These are phyloP conservation scores for Schizothecium vesticola DNA, from an alignment of 495 filamentous ascomycete genomes.

Conservation along the genomic window DNA sequence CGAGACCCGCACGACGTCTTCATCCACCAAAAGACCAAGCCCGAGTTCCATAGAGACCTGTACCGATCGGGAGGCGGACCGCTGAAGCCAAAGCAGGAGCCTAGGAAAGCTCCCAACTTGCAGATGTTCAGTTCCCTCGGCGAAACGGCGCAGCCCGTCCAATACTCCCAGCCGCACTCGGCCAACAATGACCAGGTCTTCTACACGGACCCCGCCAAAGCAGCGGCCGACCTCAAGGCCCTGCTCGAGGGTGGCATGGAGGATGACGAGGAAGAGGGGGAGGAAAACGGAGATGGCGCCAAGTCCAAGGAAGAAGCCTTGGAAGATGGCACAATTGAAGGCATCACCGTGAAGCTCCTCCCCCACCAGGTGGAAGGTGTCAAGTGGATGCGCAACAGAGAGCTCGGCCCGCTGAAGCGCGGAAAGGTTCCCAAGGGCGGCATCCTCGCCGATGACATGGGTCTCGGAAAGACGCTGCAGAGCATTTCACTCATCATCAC, in stretches of 20 bases:
- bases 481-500: constrained; percentile 75
- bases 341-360: constrained; percentile 77
- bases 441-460: constrained; percentile 87
- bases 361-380: constrained; percentile 92
- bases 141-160: constrained; percentile 23
- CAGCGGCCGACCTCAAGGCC: constrained; percentile 80
- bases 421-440: constrained; percentile 77
- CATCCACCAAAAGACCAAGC: constrained; percentile 39
- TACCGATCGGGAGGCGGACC: constrained; percentile 31
- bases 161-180: constrained; percentile 33
- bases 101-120: constrained; percentile 28
- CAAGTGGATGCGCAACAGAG: constrained; percentile 86
- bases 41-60: constrained; percentile 44
- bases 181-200: constrained; percentile 50
- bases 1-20: constrained; percentile 36
- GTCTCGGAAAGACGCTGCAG: constrained; percentile 79
- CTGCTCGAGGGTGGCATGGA: constrained; percentile 83
- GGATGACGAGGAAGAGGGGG: constrained; percentile 58
- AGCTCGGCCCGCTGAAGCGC: constrained; percentile 70
- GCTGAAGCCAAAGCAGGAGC: constrained; percentile 31
- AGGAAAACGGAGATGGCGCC: constrained; percentile 9
- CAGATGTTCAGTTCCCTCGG: constrained; percentile 38
- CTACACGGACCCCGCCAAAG: constrained; percentile 72
- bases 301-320: constrained; percentile 18
- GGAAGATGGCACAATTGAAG: constrained; percentile 50